Evolutionary conservation across 2,329 filamentous ascomycete genomes (phyloP).

Genomic region (Byssoonygena ceratinophila): DNA sequence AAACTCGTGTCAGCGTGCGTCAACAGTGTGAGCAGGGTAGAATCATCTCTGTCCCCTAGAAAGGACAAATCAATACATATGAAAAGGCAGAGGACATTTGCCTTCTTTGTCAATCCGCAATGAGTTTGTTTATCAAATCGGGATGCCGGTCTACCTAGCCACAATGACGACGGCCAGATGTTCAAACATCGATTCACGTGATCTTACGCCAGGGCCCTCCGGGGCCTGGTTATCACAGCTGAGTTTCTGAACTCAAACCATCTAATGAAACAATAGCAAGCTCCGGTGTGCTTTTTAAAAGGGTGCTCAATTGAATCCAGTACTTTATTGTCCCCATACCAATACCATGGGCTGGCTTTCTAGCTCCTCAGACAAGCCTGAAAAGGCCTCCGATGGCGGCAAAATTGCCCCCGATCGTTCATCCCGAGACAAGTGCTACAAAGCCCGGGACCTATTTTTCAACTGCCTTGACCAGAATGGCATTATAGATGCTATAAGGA

Average conservation of each 20-base stretch:
- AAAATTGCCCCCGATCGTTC: slow-evolving; percentile 73
- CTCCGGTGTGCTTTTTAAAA: not conserved
- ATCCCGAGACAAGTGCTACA: slow-evolving; percentile 78
- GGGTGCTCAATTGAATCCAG: not conserved
- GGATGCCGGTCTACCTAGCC: not conserved
- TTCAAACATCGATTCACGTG: not conserved
- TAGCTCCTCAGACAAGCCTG: slow-evolving; percentile 34
- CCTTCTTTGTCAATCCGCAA: not conserved
- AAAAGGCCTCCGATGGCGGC: slow-evolving; percentile 45
- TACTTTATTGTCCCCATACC: not conserved
- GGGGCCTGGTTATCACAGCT: not conserved
- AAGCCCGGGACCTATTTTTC: slow-evolving; percentile 79
- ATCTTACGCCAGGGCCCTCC: not conserved
- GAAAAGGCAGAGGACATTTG: not conserved
- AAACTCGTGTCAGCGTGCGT: not conserved
- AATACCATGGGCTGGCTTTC: slow-evolving; percentile 45
- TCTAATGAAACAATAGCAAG: not conserved
- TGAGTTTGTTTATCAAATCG: not conserved
- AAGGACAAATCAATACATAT: not conserved
- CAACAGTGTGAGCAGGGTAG: not conserved
- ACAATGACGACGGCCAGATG: slow-evolving; percentile 1
- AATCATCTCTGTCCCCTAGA: not conserved
- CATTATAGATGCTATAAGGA: slow-evolving; percentile 64
- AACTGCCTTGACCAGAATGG: slow-evolving; percentile 69
- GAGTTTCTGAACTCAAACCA: no score